Evolutionary conservation across 225 moss, liverwort and hornwort species (phyloP), one percentile per base, ranked within the genome.

Genomic region (Antitrichia curtipendula): DNA sequence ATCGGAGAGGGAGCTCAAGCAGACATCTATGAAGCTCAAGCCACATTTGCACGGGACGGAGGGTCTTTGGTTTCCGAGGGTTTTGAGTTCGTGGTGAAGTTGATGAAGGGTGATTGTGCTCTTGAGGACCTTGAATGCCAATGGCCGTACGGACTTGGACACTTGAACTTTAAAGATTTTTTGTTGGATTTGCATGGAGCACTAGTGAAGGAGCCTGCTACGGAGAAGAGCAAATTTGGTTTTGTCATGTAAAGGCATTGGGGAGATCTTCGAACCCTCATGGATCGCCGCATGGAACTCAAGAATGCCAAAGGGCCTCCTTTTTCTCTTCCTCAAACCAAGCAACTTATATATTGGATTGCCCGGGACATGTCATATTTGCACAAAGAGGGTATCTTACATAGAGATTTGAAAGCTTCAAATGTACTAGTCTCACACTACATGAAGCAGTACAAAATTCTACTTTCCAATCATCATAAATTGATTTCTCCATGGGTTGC

Each of bases 111-210:
- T 49, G 50, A 49, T 81, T 36, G 20, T 64, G 50, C 81, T 32
- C 64, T 64, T 45, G 10, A 81, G 3, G 36, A 49, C 5, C 45
- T 81, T 22, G 63, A 81, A 63, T 3, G 10, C 34, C 63, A 81
- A 24, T 81, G 81, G 49, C 49, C 49, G 0, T 10, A 17, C 1
- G 18, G 29, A 73, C 1, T 31, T 47, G 18, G 6, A 29, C 10
- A 0, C 29, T 29, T 10, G 1, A 0, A 18, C 7, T 29, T 1
- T 5, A 0, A 18, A 10, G 6, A 10, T 45, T 1, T 2, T 1
- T 72, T 45, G 6, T 45, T 72, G 72, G 0, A 0, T 16, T 9
- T 43, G 6, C 3, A 10, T 29, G 45, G 72, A 10, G 29, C 72
- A 16, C 18, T 82, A 7, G 50, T 82, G 8, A 64, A 25, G 2